Evolutionary conservation across 495 filamentous ascomycete genomes (phyloP), one percentile per base, ranked within the genome.

Genomic region (Xylaria venustula): DNA sequence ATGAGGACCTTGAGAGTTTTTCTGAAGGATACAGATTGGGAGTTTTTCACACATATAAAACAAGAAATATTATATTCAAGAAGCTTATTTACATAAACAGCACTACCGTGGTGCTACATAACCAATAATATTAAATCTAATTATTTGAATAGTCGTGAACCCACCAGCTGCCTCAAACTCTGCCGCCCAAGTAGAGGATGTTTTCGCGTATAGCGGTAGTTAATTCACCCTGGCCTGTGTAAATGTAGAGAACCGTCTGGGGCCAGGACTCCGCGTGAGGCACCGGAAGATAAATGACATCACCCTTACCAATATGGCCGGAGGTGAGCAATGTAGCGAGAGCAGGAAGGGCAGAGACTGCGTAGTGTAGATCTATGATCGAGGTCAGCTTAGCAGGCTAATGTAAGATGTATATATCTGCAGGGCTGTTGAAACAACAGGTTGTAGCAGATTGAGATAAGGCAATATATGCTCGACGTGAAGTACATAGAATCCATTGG

Each of bases 241-340:
- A 85, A 41, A 80, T 72, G 62, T 81, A 79, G 11, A 69, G 70
- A 19, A 84, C 73, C 1, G 79, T 82, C 48, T 79, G 72, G 0
- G 56, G 51, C 83, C 83, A 87, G 8, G 68, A 77, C 47, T 82
- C 75, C 0, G 84, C 83, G 46, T 79, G 74, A 12, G 82, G 84
- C 52, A 87, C 42, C 0, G 84, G 84, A 9, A 87, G 71, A 48
- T 87, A 81, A 36, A 87, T 70, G 1, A 77, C 68, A 56, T 86
- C 83, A 26, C 79, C 76, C 25, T 73, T 74, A 34, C 68, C 68
- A 17, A 86, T 72, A 64, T 79, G 76, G 22, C 78, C 76, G 1
- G 79, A 81, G 30, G 77, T 69, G 42, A 87, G 72, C n/a, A 85
- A 64, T 3, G 77, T 74, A 1, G 76, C 82, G 1, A 87, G 66